phyloP scores from a whole-genome alignment of 1,139 yeast genomes.

The Kazachstania sp. region DNA sequence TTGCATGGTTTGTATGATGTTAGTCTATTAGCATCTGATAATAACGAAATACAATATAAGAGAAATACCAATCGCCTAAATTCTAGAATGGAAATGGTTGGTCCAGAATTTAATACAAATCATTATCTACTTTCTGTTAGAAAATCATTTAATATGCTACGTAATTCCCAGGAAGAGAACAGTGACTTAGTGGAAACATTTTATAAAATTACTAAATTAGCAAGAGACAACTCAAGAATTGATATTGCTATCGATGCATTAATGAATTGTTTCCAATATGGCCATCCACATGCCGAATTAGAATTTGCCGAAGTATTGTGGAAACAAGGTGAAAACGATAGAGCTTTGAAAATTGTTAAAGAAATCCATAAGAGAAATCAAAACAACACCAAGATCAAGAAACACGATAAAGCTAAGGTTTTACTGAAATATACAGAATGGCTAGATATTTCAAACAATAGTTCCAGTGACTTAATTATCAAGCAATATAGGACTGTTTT shows the following conservation, averaged over 20 bases:
- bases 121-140: constrained; percentile 56
- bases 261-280: constrained; percentile 49
- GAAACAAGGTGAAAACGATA: constrained; percentile 83
- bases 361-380: constrained; percentile 34
- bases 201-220: constrained; percentile 53
- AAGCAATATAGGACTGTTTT: constrained; percentile 59
- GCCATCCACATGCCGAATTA: constrained; percentile 47
- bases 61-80: constrained; percentile 27
- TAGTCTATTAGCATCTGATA: constrained; percentile 22
- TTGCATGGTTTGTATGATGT: constrained; percentile 70
- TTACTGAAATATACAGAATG: constrained; percentile 79
- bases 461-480: constrained; percentile 66
- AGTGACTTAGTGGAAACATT: constrained; percentile 44
- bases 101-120: constrained; percentile 54
- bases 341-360: constrained; percentile 65
- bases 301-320: constrained; percentile 83
- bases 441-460: constrained; percentile 82
- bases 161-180: constrained; percentile 33
- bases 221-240: constrained; percentile 59
- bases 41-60: constrained; percentile 17
- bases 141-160: constrained; percentile 45
- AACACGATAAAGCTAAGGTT: constrained; percentile 39
- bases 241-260: constrained; percentile 70
- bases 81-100: constrained; percentile 41
- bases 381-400: constrained; percentile 12